Base-by-base conservation (phyloP, 1,139 yeast species). In the Candida mesenterica region DNA sequence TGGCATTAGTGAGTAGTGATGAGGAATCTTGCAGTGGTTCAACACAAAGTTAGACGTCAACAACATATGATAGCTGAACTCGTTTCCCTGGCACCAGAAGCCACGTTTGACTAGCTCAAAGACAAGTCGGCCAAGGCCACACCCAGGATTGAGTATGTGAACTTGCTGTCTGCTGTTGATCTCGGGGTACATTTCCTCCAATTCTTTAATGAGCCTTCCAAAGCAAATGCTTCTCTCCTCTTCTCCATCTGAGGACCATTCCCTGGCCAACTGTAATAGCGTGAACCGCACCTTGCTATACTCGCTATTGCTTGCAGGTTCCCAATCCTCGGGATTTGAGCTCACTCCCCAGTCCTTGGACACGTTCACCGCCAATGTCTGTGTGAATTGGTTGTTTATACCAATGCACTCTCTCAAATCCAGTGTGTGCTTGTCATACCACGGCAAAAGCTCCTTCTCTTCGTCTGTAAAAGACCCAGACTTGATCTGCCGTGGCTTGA, bases 71-170 rank as follows among this genome's bases (percentile, higher is more conserved):
- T 80, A 82, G 15, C 92, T 81, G 49, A 82, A 76, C 53, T 89
- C 96, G 55, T 87, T 88, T 0, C 96, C 96, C 46, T 85, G 89
- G n/a, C 84, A 77, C 57, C 72, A 61, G 54, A 81, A 86, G 1
- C 96, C 95, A 36, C 68, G 50, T 20, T 55, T 58, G 1, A 86
- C 87, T 34, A 86, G 61, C 33, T 88, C 96, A 38, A 76, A 71
- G n/a, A 87, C 84, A 40, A 87, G 57, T 36, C 96, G 57, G 0
- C 94, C 96, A 14, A 86, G 63, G 0, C 96, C 96, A 42, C 88
- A 79, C 1, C 96, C 96, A 0, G 96, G 96, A 1, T 82, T 79
- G 23, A 88, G 62, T 0, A 86, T 68, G 30, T 69, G 66, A 2
- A 75, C 48, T 10, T 62, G 36, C 15, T 59, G 67, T 25, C 85